A percentile compares a stretch with the other conserved stretches of the same genome.
phyloP scores from a whole-genome alignment of 148 eudicot genomes.

The Heliosperma pusillum region DNA sequence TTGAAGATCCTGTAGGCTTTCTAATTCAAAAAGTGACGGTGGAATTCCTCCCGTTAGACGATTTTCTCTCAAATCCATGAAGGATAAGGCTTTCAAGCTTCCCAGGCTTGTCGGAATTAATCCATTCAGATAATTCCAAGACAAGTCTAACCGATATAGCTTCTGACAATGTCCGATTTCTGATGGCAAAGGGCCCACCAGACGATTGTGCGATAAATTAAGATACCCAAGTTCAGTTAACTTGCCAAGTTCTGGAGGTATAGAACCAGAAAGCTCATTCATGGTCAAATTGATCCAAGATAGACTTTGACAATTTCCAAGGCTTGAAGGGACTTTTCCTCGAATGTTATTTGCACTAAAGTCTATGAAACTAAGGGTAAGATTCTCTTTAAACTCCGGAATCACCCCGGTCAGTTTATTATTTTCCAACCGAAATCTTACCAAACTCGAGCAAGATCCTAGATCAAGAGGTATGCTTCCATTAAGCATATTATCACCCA shows the following conservation, averaged over 20 bases:
- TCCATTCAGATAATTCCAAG: constrained; percentile 54
- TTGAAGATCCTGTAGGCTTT: constrained; percentile 42
- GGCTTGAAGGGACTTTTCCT: constrained; percentile 53
- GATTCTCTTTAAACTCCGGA: constrained; percentile 52
- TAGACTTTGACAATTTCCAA: constrained; percentile 41
- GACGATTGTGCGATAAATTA: constrained; percentile 50
- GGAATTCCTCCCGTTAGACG: constrained; percentile 59
- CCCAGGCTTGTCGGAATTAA: constrained; percentile 47
- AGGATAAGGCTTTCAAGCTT: constrained; percentile 36
- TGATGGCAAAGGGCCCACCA: constrained; percentile 58
- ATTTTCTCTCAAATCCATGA: constrained; percentile 55
- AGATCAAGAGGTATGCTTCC: constrained; percentile 61
- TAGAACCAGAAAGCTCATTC: constrained; percentile 52
- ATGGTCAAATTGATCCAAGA: constrained; percentile 45
- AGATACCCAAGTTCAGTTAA: constrained; percentile 44
- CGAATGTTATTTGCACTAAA: constrained; percentile 49
- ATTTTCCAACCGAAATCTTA: constrained; percentile 49
- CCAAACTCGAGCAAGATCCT: constrained; percentile 57
- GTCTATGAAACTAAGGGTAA: constrained; percentile 39
- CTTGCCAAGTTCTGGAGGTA: constrained; percentile 57
- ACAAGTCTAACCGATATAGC: constrained; percentile 39
- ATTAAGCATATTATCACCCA: constrained; percentile 54
- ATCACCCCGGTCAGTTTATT: constrained; percentile 60
- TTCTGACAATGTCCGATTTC: constrained; percentile 44
- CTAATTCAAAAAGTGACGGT: constrained; percentile 38